Conservation (phyloP, 345 rosid genomes). For the Alliaria petiolata region DNA sequence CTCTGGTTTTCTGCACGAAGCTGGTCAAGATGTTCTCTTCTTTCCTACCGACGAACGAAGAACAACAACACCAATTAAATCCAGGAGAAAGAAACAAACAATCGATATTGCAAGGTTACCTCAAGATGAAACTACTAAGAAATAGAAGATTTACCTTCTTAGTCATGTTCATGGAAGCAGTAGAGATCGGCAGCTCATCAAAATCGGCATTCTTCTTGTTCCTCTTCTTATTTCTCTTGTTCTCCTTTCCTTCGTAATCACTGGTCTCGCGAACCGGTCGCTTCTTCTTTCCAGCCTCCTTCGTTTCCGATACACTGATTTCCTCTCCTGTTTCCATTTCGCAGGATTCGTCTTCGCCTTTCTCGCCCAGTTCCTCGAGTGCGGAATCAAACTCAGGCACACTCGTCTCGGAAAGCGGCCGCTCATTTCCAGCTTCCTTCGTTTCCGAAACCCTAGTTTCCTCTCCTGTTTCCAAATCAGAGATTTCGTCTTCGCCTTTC, state of each 20-base stretch:
- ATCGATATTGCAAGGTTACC: not conserved
- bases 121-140: not conserved
- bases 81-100: not conserved
- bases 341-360: not conserved
- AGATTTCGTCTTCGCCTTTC: conserved; percentile 10
- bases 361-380: not conserved
- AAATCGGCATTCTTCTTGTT: conserved; percentile 31
- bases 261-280: conserved; percentile 7
- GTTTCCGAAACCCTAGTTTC: conserved; percentile 7
- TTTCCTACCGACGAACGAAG: conserved; percentile 45
- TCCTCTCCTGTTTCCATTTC: conserved; percentile 12
- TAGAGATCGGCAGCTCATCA: conserved; percentile 35
- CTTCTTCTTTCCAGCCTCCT: conserved; percentile 29
- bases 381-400: not conserved
- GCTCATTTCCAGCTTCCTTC: not conserved
- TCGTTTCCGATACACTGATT: not conserved
- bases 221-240: conserved; percentile 37
- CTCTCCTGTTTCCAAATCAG: conserved; percentile 23
- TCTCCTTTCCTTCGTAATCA: conserved; percentile 19
- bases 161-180: conserved; percentile 40
- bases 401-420: not conserved
- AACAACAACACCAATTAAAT: not conserved
- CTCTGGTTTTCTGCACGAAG: conserved; percentile 84
- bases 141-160: conserved; percentile 41
- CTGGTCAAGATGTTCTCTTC: conserved; percentile 57